Evolutionary conservation across 2,329 filamentous ascomycete genomes (phyloP), one percentile per base, ranked within the genome.

Genomic region (Colletotrichum tropicicola): DNA sequence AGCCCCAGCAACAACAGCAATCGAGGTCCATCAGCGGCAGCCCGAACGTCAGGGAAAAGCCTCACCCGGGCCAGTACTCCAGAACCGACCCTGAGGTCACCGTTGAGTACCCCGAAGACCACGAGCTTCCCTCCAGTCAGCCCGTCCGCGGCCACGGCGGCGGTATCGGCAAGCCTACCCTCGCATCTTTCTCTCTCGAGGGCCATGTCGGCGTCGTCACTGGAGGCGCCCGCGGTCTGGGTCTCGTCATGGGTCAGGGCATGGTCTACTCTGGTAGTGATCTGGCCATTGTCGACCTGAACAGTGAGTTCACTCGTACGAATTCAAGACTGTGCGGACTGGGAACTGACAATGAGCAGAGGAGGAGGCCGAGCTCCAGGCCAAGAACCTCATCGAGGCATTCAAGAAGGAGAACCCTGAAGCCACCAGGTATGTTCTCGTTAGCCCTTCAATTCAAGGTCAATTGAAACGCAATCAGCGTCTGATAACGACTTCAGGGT

Each of bases 201-300:
- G 92, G 89, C 66, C 91, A 90, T 74, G 92, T 94, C 8, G 93
- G 89, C 48, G 84, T 98, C 41, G 92, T 98, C 39, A 98, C 95
- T 1, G 95, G 95, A 55, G 95, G 94, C 74, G 95, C 95, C 25
- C 86, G 94, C 74, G 95, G 95, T 7, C 80, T 98, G 62, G 95
- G 95, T 39, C 83, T 98, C 66, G 94, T 97, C 71, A 98, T 98
- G 92, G 92, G 91, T 54, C 94, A 97, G 82, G 94, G 92, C 48
- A 88, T 97, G 78, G 92, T 97, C 56, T 90, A 93, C 56, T 96
- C 92, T 57, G 95, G 95, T 55, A 92, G 93, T 9, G 91, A 97
- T 77, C 85, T 98, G 67, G 95, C 95, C 43, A 92, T 98, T 78
- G 93, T 98, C 41, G 95, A 98, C 77, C 83, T 98, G 82, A 97